Percentiles rank a stretch among this genome's conserved stretches.
phyloP scores from a whole-genome alignment of 352 stramenopile genomes.

The Poterioochromonas sp. region DNA sequence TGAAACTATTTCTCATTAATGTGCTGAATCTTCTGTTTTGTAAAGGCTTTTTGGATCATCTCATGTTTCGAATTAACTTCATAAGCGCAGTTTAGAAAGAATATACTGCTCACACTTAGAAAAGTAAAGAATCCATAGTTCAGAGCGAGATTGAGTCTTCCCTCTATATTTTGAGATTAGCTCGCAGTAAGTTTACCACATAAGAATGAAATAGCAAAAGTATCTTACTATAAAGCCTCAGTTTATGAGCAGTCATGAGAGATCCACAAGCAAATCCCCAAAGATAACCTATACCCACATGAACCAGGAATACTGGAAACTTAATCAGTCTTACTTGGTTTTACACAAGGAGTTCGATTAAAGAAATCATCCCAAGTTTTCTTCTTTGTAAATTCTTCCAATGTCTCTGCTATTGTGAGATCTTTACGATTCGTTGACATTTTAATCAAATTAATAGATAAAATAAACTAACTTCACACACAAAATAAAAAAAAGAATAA shows the following conservation, averaged over 20 bases:
- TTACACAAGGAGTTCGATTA: background rate
- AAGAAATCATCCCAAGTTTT: slow-evolving; percentile 27
- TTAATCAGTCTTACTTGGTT: background rate
- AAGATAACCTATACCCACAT: background rate
- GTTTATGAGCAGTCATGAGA: slow-evolving; percentile 10
- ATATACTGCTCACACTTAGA: background rate
- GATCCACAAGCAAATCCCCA: background rate
- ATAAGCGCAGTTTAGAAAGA: background rate
- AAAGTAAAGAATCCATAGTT: background rate
- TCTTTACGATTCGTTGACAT: no score
- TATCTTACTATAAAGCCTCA: background rate
- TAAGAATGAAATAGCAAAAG: background rate
- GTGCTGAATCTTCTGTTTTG: slow-evolving; percentile 4
- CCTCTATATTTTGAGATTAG: background rate
- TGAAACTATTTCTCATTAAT: no score
- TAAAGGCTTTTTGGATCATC: background rate
- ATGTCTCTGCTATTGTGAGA: no score
- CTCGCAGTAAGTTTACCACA: background rate
- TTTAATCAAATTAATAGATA: no score
- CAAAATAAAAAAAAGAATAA: no score
- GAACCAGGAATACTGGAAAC: background rate
- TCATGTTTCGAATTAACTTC: slow-evolving; percentile 5
- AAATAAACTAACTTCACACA: no score
- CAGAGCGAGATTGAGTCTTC: background rate
- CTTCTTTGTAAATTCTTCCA: no score